These are phyloP conservation scores for Penicillium taxi DNA, from an alignment of 495 filamentous ascomycete species.

Conservation along the genomic window DNA sequence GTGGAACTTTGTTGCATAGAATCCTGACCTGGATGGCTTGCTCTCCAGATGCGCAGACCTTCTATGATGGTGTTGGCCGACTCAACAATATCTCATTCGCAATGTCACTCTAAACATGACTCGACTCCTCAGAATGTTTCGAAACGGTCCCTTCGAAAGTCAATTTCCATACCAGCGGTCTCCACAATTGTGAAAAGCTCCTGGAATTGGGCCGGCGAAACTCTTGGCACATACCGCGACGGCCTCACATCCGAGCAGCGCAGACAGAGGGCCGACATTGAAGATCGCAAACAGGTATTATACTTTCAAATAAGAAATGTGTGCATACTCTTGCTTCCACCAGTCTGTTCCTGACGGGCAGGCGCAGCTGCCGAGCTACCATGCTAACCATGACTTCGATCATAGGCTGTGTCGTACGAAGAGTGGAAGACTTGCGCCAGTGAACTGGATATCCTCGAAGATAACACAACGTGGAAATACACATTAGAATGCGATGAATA, in stretches of 20 bases:
- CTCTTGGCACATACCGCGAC: slow-evolving; percentile 45
- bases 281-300: slow-evolving; percentile 56
- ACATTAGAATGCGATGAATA: slow-evolving; percentile 62
- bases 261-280: slow-evolving; percentile 37
- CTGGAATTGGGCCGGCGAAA: slow-evolving; percentile 39
- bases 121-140: slow-evolving; percentile 5
- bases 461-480: slow-evolving; percentile 73
- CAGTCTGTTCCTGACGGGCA: slow-evolving; percentile 2
- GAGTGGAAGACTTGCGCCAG: slow-evolving; percentile 58
- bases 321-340: slow-evolving; percentile 9
- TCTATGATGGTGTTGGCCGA: slow-evolving; percentile 31
- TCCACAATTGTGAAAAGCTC: slow-evolving; percentile 31
- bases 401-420: slow-evolving; percentile 51
- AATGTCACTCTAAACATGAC: slow-evolving; percentile 20
- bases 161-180: slow-evolving; percentile 29
- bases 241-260: slow-evolving; percentile 49
- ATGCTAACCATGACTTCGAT: slow-evolving; percentile 7
- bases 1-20: slow-evolving; percentile 5
- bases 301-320: slow-evolving; percentile 56
- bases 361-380: slow-evolving; percentile 11
- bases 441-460: slow-evolving; percentile 75
- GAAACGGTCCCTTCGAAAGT: slow-evolving; percentile 16
- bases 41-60: slow-evolving; percentile 21
- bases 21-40: slow-evolving; percentile 23
- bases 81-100: slow-evolving; percentile 25